These are phyloP conservation scores for Limnomonas spitsbergensis DNA, from an alignment of 139 green algal genomes.

Conservation along the genomic window DNA sequence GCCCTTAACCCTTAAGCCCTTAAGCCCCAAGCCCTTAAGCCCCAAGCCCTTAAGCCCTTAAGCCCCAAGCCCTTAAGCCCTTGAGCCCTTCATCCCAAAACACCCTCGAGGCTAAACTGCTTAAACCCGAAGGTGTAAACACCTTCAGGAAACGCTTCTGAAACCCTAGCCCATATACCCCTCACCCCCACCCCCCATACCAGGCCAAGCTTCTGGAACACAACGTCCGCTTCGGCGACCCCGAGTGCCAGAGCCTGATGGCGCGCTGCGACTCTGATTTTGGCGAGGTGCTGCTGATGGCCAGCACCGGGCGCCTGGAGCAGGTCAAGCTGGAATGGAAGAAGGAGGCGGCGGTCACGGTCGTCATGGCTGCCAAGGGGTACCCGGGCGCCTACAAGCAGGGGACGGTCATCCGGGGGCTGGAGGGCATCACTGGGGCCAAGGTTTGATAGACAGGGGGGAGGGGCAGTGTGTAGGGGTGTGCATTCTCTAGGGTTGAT, in stretches of 20 bases:
- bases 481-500: neutral
- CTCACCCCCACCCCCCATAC: no score
- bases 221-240: conserved; percentile 97
- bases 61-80: no score
- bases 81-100: no score
- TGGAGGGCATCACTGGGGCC: conserved; percentile 59
- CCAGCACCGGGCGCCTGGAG: conserved; percentile 16
- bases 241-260: conserved; percentile 96
- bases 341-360: conserved; percentile 68
- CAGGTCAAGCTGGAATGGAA: conserved; percentile 19
- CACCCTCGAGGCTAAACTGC: no score
- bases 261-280: conserved; percentile 84
- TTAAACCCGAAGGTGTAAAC: no score
- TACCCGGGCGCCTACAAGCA: conserved; percentile 92
- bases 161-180: no score
- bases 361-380: conserved; percentile 89
- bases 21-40: no score
- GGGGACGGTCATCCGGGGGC: conserved; percentile 68
- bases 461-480: neutral
- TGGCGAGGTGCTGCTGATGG: conserved; percentile 64
- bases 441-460: conserved; percentile 53
- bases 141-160: no score
- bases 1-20: no score
- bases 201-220: conserved; percentile 92
- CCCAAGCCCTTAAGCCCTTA: no score